Base-by-base conservation (phyloP, 1,284 basidiomycete genomes). In the Austroboletus niveus region DNA sequence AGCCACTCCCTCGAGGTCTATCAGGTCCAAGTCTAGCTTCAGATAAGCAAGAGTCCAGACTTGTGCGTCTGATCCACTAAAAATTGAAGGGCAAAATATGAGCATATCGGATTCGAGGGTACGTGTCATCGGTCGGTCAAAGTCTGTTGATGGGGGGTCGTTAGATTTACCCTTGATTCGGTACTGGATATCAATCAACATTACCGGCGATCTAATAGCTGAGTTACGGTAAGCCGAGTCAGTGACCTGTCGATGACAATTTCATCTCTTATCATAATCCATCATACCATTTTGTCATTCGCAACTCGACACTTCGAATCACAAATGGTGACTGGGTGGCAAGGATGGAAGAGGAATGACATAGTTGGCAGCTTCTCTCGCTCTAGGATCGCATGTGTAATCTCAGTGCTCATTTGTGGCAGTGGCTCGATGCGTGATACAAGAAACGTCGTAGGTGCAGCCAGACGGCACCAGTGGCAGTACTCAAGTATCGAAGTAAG, bases 61-160 rank as follows among this genome's bases (percentile, higher is more conserved):
- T 45, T 27, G 1, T 9, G 8, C 29, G 31, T 40, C 29, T 2
- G 42, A 49, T 60, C 60, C 42, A 61, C 65, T 57, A 49, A 39
- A 24, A 1, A 40, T 36, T 20, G 11, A 32, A 41, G 44, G 17
- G 41, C 1, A 4, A 20, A 20, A 24, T 48, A 45, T n/a, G 24
- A 43, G 9, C 36, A 49, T 52, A 46, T 58, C 29, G 32, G 32
- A 34, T 34, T 34, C 32, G 27, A 52, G 58, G 58, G 63, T 48
- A 30, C 34, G 27, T 39, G 6, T 8, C 29, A 40, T 31, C 39
- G 24, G 22, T 39, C 14, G 51, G 59, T 49, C 35, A 60, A 17
- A 48, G 5, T 14, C 22, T 8, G 20, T 27, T 35, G 38, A 56
- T 41, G 20, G 41, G 17, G 22, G 22, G 22, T 45, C 45, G 12